phyloP scores from a whole-genome alignment of 2,329 filamentous ascomycete genomes.

The Pyricularia sp. region DNA sequence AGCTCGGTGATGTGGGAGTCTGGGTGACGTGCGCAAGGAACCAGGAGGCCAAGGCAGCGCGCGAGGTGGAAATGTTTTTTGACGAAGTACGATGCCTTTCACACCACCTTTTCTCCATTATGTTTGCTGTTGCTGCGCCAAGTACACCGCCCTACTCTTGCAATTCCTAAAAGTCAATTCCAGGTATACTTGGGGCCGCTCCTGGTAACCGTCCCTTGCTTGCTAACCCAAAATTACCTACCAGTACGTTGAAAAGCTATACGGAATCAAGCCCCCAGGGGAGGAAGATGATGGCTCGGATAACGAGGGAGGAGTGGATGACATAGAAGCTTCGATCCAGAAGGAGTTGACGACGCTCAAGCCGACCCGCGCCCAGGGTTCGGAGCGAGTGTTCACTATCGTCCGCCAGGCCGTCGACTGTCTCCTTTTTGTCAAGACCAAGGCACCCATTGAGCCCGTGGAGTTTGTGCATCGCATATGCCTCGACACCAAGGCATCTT shows the following conservation, averaged over 20 bases:
- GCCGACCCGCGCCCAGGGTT: constrained; percentile 21
- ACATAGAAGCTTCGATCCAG: constrained; percentile 65
- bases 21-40: constrained; percentile 70
- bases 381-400: constrained; percentile 39
- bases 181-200: not conserved
- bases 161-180: not conserved
- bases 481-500: constrained; percentile 37
- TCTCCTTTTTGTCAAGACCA: constrained; percentile 52
- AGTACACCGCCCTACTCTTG: not conserved
- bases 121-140: not conserved
- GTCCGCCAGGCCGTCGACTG: constrained; percentile 51
- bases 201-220: not conserved
- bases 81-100: constrained; percentile 45
- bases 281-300: constrained; percentile 24
- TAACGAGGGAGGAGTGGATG: constrained; percentile 37
- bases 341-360: constrained; percentile 61
- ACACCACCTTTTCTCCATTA: not conserved
- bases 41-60: constrained; percentile 60
- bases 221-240: not conserved
- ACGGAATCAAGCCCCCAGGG: constrained; percentile 34
- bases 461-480: constrained; percentile 45
- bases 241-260: constrained; percentile 54
- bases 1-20: constrained; percentile 63
- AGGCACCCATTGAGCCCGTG: constrained; percentile 44
- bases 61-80: constrained; percentile 58